Evolutionary conservation across 148 eudicot species (phyloP), one percentile per base, ranked within the genome.

Genomic region (Amaranthus palmeri): DNA sequence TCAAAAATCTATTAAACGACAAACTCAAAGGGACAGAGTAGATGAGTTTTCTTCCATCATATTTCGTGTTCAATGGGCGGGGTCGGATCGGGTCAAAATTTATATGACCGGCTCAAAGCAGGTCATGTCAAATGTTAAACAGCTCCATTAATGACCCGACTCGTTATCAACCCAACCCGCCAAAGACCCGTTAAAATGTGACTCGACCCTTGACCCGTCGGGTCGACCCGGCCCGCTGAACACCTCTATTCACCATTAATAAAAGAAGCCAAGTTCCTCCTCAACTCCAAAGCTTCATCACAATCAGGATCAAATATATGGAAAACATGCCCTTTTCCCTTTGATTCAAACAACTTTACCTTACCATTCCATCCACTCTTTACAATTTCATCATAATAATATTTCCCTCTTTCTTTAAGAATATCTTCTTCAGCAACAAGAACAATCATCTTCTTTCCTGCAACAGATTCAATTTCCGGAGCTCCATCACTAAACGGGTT

Each of bases 241-340:
- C 36, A 25, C 36, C 36, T 25, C 36, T 25, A 25, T 25, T 25
- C 36, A 25, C 36, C 36, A 25, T 25, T 79, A 51, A 84, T 68
- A 67, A 84, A 84, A 46, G 65, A 65, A 61, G 64, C 76, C 61
- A 84, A 7, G 13, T 64, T 51, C 7, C 43, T 72, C 17, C 74
- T 71, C 80, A 82, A 47, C 15, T 79, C 61, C 10, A 74, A 5
- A 17, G 83, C 79, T 65, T 82, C 69, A 0, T 72, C 76, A 79
- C 81, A 58, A 60, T 25, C 36, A 18, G 77, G 78, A 17, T 82
- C 72, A 49, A 84, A 84, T 7, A 84, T 68, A 14, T 81, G 81
- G 46, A 84, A 84, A 4, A 81, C 87, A 71, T 84, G 87, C 41
- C 82, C 83, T 65, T 81, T 70, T 4, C 79, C 85, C 65, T 76